Evolutionary conservation across 1,284 basidiomycete genomes (phyloP).

Genomic region (Irpex sp.): DNA sequence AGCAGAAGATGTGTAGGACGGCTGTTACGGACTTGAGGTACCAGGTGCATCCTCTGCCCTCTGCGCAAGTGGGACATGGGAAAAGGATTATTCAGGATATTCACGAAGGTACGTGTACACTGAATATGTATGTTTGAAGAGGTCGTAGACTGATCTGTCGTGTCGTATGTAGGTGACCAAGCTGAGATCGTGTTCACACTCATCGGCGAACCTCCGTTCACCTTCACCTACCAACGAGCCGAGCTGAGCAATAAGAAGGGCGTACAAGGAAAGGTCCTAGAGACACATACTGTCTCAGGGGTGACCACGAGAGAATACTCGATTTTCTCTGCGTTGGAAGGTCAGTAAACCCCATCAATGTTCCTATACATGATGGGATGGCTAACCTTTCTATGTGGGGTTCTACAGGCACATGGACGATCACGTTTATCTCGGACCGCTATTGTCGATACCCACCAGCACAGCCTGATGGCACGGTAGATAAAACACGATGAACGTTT

Average conservation of each 20-base stretch:
- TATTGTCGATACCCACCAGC: constrained; percentile 32
- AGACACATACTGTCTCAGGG: constrained; percentile 86
- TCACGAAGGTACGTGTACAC: constrained; percentile 65
- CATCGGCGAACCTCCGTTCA: constrained; percentile 89
- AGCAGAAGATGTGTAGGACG: constrained; percentile 86
- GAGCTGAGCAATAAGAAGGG: constrained; percentile 64
- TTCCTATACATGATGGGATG: background rate
- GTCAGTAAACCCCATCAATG: constrained; percentile 37
- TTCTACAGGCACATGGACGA: constrained; percentile 78
- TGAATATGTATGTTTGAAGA: background rate
- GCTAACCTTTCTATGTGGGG: constrained; percentile 16
- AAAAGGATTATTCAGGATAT: constrained; percentile 81
- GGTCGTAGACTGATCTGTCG: background rate
- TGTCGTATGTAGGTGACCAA: constrained; percentile 65
- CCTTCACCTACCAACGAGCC: constrained; percentile 89
- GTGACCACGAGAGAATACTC: constrained; percentile 78
- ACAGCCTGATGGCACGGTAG: constrained; percentile 21
- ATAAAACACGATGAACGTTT: constrained; percentile 19
- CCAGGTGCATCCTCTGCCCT: constrained; percentile 80
- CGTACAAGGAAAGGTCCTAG: constrained; percentile 71
- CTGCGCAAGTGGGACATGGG: constrained; percentile 85
- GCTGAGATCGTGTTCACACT: constrained; percentile 91
- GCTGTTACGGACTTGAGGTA: constrained; percentile 75
- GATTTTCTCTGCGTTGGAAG: constrained; percentile 86
- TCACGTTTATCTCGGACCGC: constrained; percentile 51